Conservation (phyloP, 83 land plant genomes). For the Picea mariana region DNA sequence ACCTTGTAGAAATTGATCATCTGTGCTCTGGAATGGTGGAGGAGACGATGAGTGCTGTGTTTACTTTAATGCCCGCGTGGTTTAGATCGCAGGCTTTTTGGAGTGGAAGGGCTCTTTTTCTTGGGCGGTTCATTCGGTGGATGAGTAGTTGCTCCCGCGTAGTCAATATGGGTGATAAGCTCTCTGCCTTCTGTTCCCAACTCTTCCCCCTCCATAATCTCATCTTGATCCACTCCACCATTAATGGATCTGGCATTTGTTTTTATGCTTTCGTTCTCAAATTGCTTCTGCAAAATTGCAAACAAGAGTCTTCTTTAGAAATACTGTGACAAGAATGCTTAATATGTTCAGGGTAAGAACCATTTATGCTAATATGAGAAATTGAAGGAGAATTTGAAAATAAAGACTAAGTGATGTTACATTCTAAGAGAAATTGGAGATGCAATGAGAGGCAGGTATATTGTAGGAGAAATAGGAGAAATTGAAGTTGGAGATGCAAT, state of each 20-base stretch:
- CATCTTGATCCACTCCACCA: background rate
- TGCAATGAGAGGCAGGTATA: too few species aligned
- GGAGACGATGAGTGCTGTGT: background rate
- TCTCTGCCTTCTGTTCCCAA: background rate
- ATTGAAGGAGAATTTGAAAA: too few species aligned
- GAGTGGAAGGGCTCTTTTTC: background rate
- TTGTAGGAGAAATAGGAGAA: too few species aligned
- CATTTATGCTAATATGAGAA: too few species aligned
- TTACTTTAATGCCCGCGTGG: slow-evolving; percentile 5
- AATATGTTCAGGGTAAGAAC: too few species aligned
- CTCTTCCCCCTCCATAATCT: background rate
- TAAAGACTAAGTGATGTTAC: too few species aligned
- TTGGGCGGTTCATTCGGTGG: slow-evolving; percentile 12
- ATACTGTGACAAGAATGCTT: background rate
- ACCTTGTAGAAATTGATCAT: background rate
- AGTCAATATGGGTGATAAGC: background rate
- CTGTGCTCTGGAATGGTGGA: background rate
- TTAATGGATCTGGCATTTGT: background rate
- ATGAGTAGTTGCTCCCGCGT: slow-evolving; percentile 15
- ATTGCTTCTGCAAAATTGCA: background rate
- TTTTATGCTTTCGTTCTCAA: background rate
- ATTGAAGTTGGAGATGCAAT: too few species aligned
- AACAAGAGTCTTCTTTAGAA: background rate
- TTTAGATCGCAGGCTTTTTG: background rate
- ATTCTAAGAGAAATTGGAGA: too few species aligned